Evolutionary conservation across 805 yeast species (phyloP), one percentile per base, ranked within the genome.

Genomic region (Cyberlindnera petersonii): DNA sequence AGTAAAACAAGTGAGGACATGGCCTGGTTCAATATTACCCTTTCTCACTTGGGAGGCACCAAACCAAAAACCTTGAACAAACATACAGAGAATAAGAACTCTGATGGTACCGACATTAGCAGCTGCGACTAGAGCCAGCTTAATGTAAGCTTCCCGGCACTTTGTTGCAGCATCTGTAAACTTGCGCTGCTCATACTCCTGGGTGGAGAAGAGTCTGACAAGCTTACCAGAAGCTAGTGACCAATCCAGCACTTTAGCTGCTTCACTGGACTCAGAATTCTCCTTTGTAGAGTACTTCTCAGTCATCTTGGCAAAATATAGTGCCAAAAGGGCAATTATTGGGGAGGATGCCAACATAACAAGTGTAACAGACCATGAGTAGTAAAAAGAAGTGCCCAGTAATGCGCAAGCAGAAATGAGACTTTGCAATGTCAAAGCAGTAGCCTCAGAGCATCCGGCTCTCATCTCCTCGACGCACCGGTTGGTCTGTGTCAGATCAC

Each of bases 51-150:
- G 71, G 31, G 68, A 69, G 21, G 82, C 74, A 2, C 98, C 99
- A 63, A 82, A 91, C 86, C 95, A 88, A 52, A 93, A 85, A 0
- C 91, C 94, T 60, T 86, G 96, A 3, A 89, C 84, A 65, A 91
- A 88, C 79, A 88, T 80, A 55, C 79, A 56, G 26, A 86, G 64
- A 0, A 82, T 71, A 4, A 89, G 48, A 18, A 74, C 61, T 49
- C 81, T 74, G 35, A 82, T 59, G 0, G 74, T 30, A 0, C 84
- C 81, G 17, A 72, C 58, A 53, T 86, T 88, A 0, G 73, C 52
- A 10, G 79, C 65, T 5, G 76, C 61, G 13, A 68, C 71, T 19
- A 75, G 52, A n/a, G 75, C 66, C 29, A 69, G 52, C 31, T 65
- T 65, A 29, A 67, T 61, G 47, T 68, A 77, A 3, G 71, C 59